Evolutionary conservation across 2,329 filamentous ascomycete genomes (phyloP), one percentile per base, ranked within the genome.

Genomic region (Claviceps digitariae): DNA sequence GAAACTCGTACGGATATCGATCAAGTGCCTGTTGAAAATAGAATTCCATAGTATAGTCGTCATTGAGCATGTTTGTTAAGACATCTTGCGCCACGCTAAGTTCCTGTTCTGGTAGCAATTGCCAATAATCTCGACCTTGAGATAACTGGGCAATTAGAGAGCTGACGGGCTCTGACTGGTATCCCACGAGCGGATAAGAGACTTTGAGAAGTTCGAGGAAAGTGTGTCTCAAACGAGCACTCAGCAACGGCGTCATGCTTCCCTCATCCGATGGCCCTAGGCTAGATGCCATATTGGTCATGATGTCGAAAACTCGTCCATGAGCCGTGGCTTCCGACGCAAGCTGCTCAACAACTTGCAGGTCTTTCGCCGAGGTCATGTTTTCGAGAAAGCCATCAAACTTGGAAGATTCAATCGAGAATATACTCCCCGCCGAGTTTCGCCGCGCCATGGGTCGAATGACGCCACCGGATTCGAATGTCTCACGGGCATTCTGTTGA

Each of bases 1-100:
- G 68, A 48, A 87, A 83, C 68, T 96, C 91, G 66, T 87, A 91
- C 0, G 91, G 91, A 63, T 90, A 96, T 53, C 91, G 83, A 56
- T 80, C 78, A 45, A 84, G 77, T 7, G 90, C 82, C 63, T 86
- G 79, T 50, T 79, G 73, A 34, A 95, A 80, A 57, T 77, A 81
- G 50, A 70, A 72, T 23, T 74, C 74, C 62, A 85, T 74, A 20
- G 89, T 63, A 44, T 63, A 59, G 10, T 69, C 64, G 49, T 70
- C 67, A 9, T 67, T 63, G 8, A 69, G 49, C 63, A 69, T 66
- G 13, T 60, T 62, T 15, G 65, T 60, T 12, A 65, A 58, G 23
- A 67, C 60, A 59, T 68, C 69, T 54, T 67, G 66, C 45, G 62
- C 60, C 27, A 62, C 55, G 20, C 59, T 61, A 10, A 69, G 63